These are phyloP conservation scores for Thraustochytrium sp. DNA, from an alignment of 352 stramenopile genomes.

Conservation along the genomic window DNA sequence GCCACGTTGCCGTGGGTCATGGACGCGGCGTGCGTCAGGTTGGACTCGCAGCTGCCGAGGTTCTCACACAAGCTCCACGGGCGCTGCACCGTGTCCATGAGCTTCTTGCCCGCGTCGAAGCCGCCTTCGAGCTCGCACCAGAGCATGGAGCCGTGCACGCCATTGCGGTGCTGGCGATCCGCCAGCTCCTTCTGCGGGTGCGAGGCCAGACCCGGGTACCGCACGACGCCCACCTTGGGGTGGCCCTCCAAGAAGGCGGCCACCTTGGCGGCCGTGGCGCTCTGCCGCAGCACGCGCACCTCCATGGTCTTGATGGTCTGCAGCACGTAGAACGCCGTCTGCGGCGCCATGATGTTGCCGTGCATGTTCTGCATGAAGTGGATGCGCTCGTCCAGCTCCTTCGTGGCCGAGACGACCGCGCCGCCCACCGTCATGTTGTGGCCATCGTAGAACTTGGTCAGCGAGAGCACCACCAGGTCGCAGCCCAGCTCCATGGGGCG, in stretches of 20 bases:
- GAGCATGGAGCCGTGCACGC: conserved; percentile 63
- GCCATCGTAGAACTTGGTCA: conserved; percentile 93
- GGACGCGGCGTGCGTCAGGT: conserved; percentile 78
- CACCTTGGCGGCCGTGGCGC: conserved; percentile 78
- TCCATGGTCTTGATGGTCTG: conserved; percentile 87
- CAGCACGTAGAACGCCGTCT: conserved; percentile 78
- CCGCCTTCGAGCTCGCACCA: conserved; percentile 66
- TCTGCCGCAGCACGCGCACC: conserved; percentile 81
- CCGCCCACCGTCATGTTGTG: conserved; percentile 87
- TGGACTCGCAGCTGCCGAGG: conserved; percentile 67
- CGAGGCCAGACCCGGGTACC: conserved; percentile 81
- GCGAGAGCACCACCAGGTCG: conserved; percentile 84
- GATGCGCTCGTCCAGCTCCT: conserved; percentile 59
- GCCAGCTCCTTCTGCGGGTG: conserved; percentile 66
- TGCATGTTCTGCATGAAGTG: conserved; percentile 82
- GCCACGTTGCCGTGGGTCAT: conserved; percentile 93
- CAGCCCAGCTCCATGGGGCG: conserved; percentile 80
- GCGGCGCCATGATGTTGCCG: conserved; percentile 83
- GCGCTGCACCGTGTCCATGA: conserved; percentile 61
- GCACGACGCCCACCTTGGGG: conserved; percentile 75
- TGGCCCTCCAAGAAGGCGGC: conserved; percentile 83
- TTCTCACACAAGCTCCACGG: conserved; percentile 64
- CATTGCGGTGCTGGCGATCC: conserved; percentile 57
- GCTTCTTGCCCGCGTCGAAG: conserved; percentile 52
- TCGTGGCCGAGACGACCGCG: conserved; percentile 69